Evolutionary conservation across 495 filamentous ascomycete genomes (phyloP).

Genomic region (Halenospora varia): DNA sequence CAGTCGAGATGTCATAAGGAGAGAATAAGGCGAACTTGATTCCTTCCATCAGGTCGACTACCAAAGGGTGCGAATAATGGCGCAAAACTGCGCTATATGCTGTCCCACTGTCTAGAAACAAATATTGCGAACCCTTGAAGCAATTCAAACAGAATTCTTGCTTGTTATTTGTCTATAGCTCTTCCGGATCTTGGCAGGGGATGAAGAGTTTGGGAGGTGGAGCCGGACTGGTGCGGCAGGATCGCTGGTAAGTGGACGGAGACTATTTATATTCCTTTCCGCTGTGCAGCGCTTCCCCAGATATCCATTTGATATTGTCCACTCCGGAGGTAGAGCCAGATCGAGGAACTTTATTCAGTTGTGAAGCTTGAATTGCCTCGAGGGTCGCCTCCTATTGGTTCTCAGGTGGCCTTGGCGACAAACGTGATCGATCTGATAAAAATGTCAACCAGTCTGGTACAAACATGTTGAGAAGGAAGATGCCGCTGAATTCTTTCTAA

Average conservation of each 20-base stretch:
- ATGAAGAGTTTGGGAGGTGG: not conserved
- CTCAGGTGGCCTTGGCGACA: too few species aligned
- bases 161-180: not conserved
- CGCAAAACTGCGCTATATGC: not conserved
- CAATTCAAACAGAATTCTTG: not conserved
- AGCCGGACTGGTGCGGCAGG: not conserved
- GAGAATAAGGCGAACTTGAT: not conserved
- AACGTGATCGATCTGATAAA: too few species aligned
- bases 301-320: too few species aligned
- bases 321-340: too few species aligned
- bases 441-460: too few species aligned
- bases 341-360: too few species aligned
- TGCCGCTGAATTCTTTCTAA: too few species aligned
- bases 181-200: not conserved
- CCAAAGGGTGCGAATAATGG: not conserved
- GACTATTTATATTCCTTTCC: not conserved
- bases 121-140: not conserved
- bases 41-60: not conserved
- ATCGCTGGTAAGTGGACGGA: not conserved
- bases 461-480: too few species aligned
- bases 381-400: too few species aligned
- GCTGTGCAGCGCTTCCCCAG: not conserved
- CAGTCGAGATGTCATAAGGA: too few species aligned
- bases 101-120: not conserved
- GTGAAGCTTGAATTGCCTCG: too few species aligned